A percentile compares a stretch with the other conserved stretches of the same genome.
phyloP scores from a whole-genome alignment of 345 rosid species.

The Sisymbrium irio region DNA sequence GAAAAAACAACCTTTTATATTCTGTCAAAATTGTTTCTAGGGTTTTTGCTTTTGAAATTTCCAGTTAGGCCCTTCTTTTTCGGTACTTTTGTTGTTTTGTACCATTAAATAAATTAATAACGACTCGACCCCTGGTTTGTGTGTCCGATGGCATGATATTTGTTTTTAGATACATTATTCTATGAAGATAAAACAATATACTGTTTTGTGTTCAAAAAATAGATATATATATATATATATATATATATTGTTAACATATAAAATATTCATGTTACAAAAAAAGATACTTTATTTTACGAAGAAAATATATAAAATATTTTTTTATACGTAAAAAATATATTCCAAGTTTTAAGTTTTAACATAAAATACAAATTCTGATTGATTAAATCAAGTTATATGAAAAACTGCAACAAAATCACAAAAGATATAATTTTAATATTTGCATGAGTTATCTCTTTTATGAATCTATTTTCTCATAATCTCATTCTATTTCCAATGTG shows the following conservation, averaged over 20 bases:
- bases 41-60: constrained; percentile 16
- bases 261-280: too few species aligned
- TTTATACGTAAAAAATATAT: too few species aligned
- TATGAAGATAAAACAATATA: too few species aligned
- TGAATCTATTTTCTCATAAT: neutral
- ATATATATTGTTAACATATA: too few species aligned
- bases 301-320: too few species aligned
- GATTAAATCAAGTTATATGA: neutral
- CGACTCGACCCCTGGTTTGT: neutral
- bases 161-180: too few species aligned
- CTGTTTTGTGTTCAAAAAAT: too few species aligned
- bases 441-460: neutral
- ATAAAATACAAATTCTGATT: neutral
- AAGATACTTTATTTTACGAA: too few species aligned
- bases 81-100: neutral
- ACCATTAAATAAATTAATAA: neutral
- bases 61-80: neutral
- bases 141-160: neutral
- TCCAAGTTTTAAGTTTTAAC: neutral
- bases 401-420: neutral
- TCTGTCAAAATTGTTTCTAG: constrained; percentile 4
- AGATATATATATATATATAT: too few species aligned
- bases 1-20: neutral
- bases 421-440: neutral
- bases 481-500: neutral